Base-by-base conservation (phyloP, 2,329 filamentous ascomycete species). In the Cladobotryum protrusum region DNA sequence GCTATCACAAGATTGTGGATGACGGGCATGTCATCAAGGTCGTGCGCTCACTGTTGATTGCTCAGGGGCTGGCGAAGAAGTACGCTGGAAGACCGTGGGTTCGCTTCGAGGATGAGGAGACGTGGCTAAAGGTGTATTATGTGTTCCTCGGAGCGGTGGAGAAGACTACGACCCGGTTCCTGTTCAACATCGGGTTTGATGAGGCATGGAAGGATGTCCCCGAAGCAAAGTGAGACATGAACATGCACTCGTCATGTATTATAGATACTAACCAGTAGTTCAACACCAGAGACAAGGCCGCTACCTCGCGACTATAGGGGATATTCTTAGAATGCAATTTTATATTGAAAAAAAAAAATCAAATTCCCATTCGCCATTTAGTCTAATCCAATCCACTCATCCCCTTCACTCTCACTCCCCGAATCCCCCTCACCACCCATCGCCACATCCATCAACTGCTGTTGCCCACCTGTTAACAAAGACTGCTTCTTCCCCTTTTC, bases 11-110 rank as follows among this genome's bases (percentile, higher is more conserved):
- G 9, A 61, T 78, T 33, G 61, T 75, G 0, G 91, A 96, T 57
- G 90, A 96, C 65, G 90, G 91, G 0, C 92, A 97, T 67, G 75
- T 82, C 9, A 75, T 83, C 48, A 96, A 96, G 67, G 69, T 95
- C 5, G 74, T 85, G 7, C 74, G 90, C 32, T 84, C 88, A 1
- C 65, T 93, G 15, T 77, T 78, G 4, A 68, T 89, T 58, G 88
- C 81, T 1, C 74, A 85, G 63, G 63, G 72, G 32, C 60, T 76
- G 1, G 77, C 75, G 46, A 59, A 62, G 56, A 63, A 65, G 37
- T 85, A 71, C 56, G 59, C 63, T 12, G 64, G 71, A 19, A 69
- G 63, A 49, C 66, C 73, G 3, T 77, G 77, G 72, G 72, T 81
- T 29, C 65, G 68, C 46, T 66, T 89, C 36, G 75, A 73, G 53